These are phyloP conservation scores for Yamadazyma dushanensis DNA, from an alignment of 1,139 yeast genomes.

Conservation along the genomic window DNA sequence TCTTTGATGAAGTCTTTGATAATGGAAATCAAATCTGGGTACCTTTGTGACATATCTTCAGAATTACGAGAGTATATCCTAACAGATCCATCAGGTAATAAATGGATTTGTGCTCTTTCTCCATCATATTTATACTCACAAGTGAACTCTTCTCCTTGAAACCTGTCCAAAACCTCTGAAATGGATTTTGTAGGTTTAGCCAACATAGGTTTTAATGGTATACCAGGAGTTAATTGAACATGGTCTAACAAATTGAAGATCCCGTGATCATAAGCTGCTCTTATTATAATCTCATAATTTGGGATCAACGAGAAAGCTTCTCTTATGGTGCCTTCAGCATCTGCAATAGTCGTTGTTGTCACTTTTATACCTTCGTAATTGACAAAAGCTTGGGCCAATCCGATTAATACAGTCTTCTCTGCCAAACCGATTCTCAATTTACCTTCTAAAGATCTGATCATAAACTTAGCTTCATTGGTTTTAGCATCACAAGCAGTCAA, in stretches of 20 bases:
- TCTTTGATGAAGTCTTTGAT: slow-evolving; percentile 57
- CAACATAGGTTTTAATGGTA: slow-evolving; percentile 95
- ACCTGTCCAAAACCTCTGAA: slow-evolving; percentile 84
- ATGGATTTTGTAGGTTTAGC: slow-evolving; percentile 97
- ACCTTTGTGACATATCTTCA: slow-evolving; percentile 94
- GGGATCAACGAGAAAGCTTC: slow-evolving; percentile 93
- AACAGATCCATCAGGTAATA: slow-evolving; percentile 64
- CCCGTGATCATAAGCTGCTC: slow-evolving; percentile 66
- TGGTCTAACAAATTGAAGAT: slow-evolving; percentile 62
- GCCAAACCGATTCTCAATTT: slow-evolving; percentile 92
- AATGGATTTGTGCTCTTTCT: slow-evolving; percentile 93
- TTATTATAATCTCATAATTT: slow-evolving; percentile 77
- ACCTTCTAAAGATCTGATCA: slow-evolving; percentile 89
- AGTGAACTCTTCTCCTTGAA: slow-evolving; percentile 81
- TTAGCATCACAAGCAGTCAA: slow-evolving; percentile 83
- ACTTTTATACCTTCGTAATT: slow-evolving; percentile 48
- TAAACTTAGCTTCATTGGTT: slow-evolving; percentile 75
- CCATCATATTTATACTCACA: slow-evolving; percentile 98
- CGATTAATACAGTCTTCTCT: slow-evolving; percentile 83
- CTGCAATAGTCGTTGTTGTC: slow-evolving; percentile 41
- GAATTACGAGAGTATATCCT: slow-evolving; percentile 89
- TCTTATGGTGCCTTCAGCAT: slow-evolving; percentile 76
- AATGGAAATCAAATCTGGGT: slow-evolving; percentile 82
- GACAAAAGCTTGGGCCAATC: slow-evolving; percentile 81
- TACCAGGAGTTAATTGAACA: slow-evolving; percentile 82